Percentiles rank a stretch among this genome's conserved stretches.
Conservation (phyloP, 257 asterid species). For the Mitragyna speciosa region DNA sequence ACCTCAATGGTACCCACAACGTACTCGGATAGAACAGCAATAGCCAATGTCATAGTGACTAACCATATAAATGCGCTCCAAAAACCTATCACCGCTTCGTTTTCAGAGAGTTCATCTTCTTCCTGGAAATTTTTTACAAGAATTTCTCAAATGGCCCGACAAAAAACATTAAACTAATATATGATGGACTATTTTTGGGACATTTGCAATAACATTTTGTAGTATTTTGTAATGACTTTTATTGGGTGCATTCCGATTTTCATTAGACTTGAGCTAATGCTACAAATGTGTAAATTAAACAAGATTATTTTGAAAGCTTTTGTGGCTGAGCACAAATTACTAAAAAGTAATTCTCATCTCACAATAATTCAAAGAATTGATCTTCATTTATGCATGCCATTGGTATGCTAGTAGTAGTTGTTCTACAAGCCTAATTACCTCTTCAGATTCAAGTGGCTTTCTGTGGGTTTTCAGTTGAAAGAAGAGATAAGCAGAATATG, state of each 20-base stretch:
- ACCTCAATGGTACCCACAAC: slow-evolving; percentile 54
- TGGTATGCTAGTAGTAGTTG: not conserved
- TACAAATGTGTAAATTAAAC: not conserved
- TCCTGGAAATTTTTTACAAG: not conserved
- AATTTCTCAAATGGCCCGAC: too few relatives aligned
- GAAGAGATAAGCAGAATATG: slow-evolving; percentile 42
- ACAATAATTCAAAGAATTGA: not conserved
- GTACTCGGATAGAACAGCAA: slow-evolving; percentile 42
- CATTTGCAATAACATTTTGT: too few relatives aligned
- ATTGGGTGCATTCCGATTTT: not conserved
- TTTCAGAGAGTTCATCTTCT: slow-evolving; percentile 20
- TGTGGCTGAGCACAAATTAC: too few relatives aligned
- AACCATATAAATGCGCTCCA: slow-evolving; percentile 47
- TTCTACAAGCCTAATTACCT: slow-evolving; percentile 21
- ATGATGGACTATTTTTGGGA: not conserved
- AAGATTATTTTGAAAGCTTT: not conserved
- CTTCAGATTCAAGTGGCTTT: slow-evolving; percentile 28
- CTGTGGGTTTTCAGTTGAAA: slow-evolving; percentile 41
- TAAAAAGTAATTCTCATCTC: not conserved
- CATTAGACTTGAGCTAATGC: not conserved
- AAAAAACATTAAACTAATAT: not conserved
- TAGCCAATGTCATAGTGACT: slow-evolving; percentile 33
- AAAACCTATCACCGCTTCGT: slow-evolving; percentile 36
- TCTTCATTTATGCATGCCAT: not conserved
- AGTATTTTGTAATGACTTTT: not conserved